Evolutionary conservation across 1,139 yeast species (phyloP).

Genomic region (Pneumocystis sp.): DNA sequence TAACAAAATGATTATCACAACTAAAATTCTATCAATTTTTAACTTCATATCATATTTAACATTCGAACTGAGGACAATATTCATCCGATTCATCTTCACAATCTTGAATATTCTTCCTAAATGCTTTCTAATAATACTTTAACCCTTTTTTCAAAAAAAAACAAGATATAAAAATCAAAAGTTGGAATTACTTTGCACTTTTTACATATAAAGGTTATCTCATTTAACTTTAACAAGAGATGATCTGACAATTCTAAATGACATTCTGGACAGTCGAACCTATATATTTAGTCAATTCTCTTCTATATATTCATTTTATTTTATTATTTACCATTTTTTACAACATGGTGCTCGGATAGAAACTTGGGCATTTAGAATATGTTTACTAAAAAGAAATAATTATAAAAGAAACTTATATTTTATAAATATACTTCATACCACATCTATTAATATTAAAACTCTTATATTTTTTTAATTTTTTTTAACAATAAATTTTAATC

Average conservation of each 20-base stretch:
- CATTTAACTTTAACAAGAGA: conserved; percentile 22
- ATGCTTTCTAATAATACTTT: conserved; percentile 19
- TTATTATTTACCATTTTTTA: conserved; percentile 1
- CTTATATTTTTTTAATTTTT: background rate
- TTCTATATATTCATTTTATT: background rate
- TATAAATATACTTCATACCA: background rate
- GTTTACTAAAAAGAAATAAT: conserved; percentile 23
- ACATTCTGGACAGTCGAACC: conserved; percentile 28
- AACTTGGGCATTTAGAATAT: conserved; percentile 27
- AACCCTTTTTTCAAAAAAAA: background rate
- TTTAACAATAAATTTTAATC: background rate
- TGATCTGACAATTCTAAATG: conserved; percentile 26
- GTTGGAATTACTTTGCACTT: conserved; percentile 19
- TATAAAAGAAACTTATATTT: background rate
- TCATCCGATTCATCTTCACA: conserved; percentile 26
- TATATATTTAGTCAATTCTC: conserved; percentile 13
- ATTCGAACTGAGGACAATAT: conserved; percentile 22
- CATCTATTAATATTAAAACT: background rate
- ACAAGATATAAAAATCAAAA: background rate
- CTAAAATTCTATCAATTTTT: background rate
- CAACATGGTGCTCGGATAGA: conserved; percentile 25
- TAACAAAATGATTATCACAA: conserved; percentile 26
- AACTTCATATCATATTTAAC: background rate
- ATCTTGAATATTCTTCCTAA: conserved; percentile 22
- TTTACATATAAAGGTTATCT: conserved; percentile 26